Evolutionary conservation across 2,329 filamentous ascomycete genomes (phyloP).

Genomic region (Colletotrichum sublineola): DNA sequence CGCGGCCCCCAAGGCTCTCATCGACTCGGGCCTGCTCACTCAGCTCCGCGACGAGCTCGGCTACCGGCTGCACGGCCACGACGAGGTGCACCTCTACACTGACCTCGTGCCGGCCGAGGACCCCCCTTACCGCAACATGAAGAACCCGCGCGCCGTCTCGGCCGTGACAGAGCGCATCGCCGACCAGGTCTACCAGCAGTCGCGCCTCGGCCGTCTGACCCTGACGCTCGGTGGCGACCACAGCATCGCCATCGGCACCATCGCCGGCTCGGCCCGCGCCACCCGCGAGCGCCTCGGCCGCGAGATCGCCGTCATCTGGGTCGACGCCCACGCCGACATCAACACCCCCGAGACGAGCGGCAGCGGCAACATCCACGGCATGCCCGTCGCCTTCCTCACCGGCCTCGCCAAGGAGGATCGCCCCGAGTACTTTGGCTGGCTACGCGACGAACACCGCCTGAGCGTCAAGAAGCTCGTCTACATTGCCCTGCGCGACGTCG

Average conservation of each 20-base stretch:
- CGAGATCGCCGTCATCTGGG: slow-evolving; percentile 97
- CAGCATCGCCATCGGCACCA: slow-evolving; percentile 93
- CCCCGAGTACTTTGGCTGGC: slow-evolving; percentile 90
- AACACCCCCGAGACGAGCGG: slow-evolving; percentile 93
- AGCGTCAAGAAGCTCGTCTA: slow-evolving; percentile 92
- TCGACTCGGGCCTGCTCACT: slow-evolving; percentile 86
- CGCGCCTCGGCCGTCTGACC: slow-evolving; percentile 85
- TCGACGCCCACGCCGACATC: slow-evolving; percentile 98
- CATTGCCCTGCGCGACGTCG: slow-evolving; percentile 94
- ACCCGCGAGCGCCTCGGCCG: slow-evolving; percentile 83
- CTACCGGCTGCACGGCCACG: slow-evolving; percentile 89
- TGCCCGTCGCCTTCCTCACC: slow-evolving; percentile 94
- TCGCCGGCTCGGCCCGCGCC: slow-evolving; percentile 88
- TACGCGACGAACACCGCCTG: slow-evolving; percentile 77
- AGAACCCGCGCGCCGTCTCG: slow-evolving; percentile 88
- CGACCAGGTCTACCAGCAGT: slow-evolving; percentile 89
- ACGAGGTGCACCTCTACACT: slow-evolving; percentile 83
- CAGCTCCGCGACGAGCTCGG: slow-evolving; percentile 88
- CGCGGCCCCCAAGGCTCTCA: slow-evolving; percentile 88
- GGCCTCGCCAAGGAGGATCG: slow-evolving; percentile 83
- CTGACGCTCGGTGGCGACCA: slow-evolving; percentile 97
- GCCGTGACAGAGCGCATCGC: slow-evolving; percentile 85
- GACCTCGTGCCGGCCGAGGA: slow-evolving; percentile 79
- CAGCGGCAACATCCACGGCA: slow-evolving; percentile 96
- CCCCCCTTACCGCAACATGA: slow-evolving; percentile 90